phyloP scores from a whole-genome alignment of 2,329 filamentous ascomycete genomes.

The Penicillium freii region DNA sequence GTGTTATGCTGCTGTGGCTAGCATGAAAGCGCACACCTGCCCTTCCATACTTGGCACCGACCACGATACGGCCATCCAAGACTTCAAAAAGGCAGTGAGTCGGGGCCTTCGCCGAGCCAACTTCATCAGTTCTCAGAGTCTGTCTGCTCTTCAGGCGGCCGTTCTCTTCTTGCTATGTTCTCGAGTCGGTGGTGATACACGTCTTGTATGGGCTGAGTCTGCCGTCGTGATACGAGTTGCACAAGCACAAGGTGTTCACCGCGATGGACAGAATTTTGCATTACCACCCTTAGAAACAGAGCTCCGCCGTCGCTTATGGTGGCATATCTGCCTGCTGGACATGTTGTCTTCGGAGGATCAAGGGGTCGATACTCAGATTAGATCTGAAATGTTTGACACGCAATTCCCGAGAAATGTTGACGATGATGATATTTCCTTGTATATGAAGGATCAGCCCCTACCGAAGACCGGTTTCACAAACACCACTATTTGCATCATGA shows the following conservation, averaged over 20 bases:
- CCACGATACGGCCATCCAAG: slow-evolving; percentile 1
- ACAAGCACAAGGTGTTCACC: slow-evolving; percentile 10
- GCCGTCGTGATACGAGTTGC: slow-evolving; percentile 13
- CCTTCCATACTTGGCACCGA: slow-evolving; percentile 1
- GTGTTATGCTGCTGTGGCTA: slow-evolving; percentile 20
- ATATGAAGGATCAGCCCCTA: slow-evolving; percentile 12
- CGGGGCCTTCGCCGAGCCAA: slow-evolving; percentile 14
- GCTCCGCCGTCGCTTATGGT: slow-evolving; percentile 32
- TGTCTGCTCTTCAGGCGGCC: slow-evolving; percentile 18
- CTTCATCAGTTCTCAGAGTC: slow-evolving; percentile 11
- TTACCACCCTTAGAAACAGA: slow-evolving; percentile 22
- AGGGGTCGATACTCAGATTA: slow-evolving; percentile 27
- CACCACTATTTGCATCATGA: slow-evolving; percentile 27
- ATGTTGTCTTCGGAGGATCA: slow-evolving; percentile 30
- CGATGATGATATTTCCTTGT: slow-evolving; percentile 19
- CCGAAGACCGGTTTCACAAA: slow-evolving; percentile 20
- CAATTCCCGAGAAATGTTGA: slow-evolving; percentile 27
- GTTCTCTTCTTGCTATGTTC: slow-evolving; percentile 19
- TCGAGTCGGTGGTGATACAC: slow-evolving; percentile 8
- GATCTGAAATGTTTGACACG: slow-evolving; percentile 24
- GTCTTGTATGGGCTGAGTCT: slow-evolving; percentile 12
- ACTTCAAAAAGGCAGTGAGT: slow-evolving; percentile 9
- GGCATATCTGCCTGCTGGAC: slow-evolving; percentile 31
- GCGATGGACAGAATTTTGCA: slow-evolving; percentile 6
- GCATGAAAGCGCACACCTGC: slow-evolving; percentile 13